Percentiles rank a stretch among this genome's conserved stretches.
Conservation (phyloP, 345 rosid genomes). For the Gossypium sturtianum region DNA sequence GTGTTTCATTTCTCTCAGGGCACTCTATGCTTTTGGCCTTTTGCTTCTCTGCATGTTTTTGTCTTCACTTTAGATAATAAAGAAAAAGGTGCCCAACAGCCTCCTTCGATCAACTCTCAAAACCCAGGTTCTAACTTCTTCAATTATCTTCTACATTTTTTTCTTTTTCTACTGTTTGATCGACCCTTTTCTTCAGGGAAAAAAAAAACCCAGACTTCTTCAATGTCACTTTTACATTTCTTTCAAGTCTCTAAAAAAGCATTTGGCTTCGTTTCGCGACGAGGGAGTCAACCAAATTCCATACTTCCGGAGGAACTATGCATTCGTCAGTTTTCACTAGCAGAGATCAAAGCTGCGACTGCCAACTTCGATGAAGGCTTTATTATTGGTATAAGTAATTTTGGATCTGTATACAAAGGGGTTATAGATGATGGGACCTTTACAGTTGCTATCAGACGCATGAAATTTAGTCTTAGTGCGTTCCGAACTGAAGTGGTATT, state of each 20-base stretch:
- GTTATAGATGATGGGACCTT: neutral
- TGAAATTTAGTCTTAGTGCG: neutral
- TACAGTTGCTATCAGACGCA: neutral
- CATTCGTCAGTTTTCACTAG: neutral
- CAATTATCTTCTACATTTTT: neutral
- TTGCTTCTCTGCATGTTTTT: neutral
- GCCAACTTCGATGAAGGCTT: neutral
- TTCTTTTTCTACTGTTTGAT: neutral
- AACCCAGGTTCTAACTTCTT: neutral
- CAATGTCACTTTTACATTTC: too few species aligned
- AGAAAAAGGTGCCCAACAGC: neutral
- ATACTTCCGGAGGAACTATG: neutral
- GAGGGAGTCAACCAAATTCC: too few species aligned
- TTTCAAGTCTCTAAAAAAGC: too few species aligned
- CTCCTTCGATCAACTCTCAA: neutral
- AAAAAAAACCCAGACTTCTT: neutral
- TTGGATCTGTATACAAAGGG: neutral
- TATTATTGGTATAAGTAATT: neutral
- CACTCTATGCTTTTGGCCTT: neutral
- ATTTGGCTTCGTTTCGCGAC: too few species aligned
- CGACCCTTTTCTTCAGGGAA: neutral
- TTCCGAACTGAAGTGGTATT: neutral
- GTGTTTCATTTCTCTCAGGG: neutral
- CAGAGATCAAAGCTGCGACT: slow-evolving; percentile 9
- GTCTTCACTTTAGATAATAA: neutral